A percentile compares a stretch with the other conserved stretches of the same genome.
These are phyloP conservation scores for Fusarium sororula DNA, from an alignment of 2,329 filamentous ascomycete species.

Conservation along the genomic window DNA sequence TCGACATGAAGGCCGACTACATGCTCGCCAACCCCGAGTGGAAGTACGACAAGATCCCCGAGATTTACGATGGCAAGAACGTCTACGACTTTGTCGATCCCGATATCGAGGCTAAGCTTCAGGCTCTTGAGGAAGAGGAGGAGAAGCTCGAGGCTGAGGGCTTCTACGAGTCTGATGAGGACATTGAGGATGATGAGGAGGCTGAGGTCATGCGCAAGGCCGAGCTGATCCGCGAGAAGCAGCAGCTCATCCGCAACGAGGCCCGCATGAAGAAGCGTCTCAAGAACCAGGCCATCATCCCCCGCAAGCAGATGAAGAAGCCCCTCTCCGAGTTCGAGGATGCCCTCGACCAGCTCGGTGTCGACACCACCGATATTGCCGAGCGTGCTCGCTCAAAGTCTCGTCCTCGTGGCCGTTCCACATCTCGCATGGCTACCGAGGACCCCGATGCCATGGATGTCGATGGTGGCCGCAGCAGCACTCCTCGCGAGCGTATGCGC, in stretches of 20 bases:
- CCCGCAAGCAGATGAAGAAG: slow-evolving; percentile 82
- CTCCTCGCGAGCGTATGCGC: slow-evolving; percentile 67
- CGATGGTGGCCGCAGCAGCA: slow-evolving; percentile 52
- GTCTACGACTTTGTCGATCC: slow-evolving; percentile 97
- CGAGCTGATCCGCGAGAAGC: slow-evolving; percentile 94
- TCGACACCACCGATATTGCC: slow-evolving; percentile 80
- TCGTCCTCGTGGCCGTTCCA: slow-evolving; percentile 75
- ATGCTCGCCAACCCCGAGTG: slow-evolving; percentile 87
- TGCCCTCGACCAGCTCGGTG: slow-evolving; percentile 83
- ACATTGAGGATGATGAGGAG: slow-evolving; percentile 88
- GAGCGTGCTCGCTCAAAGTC: slow-evolving; percentile 74
- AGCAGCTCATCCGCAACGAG: slow-evolving; percentile 90
- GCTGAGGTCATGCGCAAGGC: slow-evolving; percentile 91
- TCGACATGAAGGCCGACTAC: slow-evolving; percentile 91
- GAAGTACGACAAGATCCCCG: slow-evolving; percentile 96
- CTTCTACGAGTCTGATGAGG: slow-evolving; percentile 87
- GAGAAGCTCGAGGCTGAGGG: slow-evolving; percentile 91
- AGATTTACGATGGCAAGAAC: slow-evolving; percentile 95
- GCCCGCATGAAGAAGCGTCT: slow-evolving; percentile 94
- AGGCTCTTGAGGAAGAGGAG: slow-evolving; percentile 93
- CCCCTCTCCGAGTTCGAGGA: slow-evolving; percentile 87
- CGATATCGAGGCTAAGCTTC: slow-evolving; percentile 93
- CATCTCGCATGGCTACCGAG: slow-evolving; percentile 68
- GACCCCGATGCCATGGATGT: slow-evolving; percentile 81
- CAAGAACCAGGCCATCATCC: slow-evolving; percentile 96